These are phyloP conservation scores for Penicillium concentricum DNA, from an alignment of 2,329 filamentous ascomycete species.

Conservation along the genomic window DNA sequence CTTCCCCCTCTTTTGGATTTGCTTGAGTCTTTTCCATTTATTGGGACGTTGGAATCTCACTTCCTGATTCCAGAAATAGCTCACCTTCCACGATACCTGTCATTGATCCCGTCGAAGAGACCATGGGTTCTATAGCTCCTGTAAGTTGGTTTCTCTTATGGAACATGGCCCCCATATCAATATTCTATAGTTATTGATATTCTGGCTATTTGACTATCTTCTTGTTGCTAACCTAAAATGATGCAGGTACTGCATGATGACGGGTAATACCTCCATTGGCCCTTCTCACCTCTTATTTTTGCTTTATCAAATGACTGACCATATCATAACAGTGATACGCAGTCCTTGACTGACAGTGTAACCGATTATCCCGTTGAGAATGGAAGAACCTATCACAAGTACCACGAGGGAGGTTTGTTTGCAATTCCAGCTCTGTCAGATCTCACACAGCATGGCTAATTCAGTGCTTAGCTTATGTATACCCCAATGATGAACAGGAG, in stretches of 20 bases:
- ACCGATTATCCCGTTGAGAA: constrained; percentile 45
- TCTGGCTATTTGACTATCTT: not conserved
- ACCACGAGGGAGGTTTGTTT: constrained; percentile 44
- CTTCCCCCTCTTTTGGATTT: constrained; percentile 4
- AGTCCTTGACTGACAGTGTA: constrained; percentile 45
- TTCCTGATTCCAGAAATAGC: constrained; percentile 9
- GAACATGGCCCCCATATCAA: not conserved
- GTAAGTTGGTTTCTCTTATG: constrained; percentile 10
- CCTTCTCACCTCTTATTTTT: not conserved
- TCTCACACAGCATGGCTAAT: constrained; percentile 15
- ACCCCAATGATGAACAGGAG: constrained; percentile 56
- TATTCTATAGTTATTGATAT: not conserved
- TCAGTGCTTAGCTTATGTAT: constrained; percentile 37
- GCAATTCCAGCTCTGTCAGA: not conserved
- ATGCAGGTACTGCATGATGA: constrained; percentile 1
- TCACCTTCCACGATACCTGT: constrained; percentile 1
- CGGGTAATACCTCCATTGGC: not conserved
- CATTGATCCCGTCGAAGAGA: constrained; percentile 1
- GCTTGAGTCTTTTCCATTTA: not conserved
- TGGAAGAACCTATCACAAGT: constrained; percentile 46
- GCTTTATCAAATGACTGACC: constrained; percentile 6
- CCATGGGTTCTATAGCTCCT: constrained; percentile 19
- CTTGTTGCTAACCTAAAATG: not conserved
- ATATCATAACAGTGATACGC: constrained; percentile 35
- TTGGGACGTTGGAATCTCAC: constrained; percentile 9